A percentile compares a stretch with the other conserved stretches of the same genome.
phyloP scores from a whole-genome alignment of 805 yeast species.

The Komagataella populi region DNA sequence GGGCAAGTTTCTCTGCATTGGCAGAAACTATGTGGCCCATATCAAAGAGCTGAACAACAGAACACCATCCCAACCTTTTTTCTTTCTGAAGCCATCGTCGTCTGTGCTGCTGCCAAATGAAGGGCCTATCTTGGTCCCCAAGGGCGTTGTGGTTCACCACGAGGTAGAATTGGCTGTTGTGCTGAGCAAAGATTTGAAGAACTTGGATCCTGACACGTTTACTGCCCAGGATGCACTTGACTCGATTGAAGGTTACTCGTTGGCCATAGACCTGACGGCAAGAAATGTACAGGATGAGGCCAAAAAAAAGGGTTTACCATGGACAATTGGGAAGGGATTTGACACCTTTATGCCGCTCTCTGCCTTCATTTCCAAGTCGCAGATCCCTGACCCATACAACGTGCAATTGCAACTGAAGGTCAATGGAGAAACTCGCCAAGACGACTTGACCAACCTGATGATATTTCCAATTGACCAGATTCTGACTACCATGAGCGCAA shows the following conservation, averaged over 20 bases:
- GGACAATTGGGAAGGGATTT: conserved; percentile 94
- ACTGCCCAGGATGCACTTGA: conserved; percentile 57
- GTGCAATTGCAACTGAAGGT: conserved; percentile 50
- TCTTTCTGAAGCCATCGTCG: conserved; percentile 82
- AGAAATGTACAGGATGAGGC: conserved; percentile 94
- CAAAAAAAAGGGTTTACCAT: conserved; percentile 86
- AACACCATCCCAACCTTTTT: conserved; percentile 79
- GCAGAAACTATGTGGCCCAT: conserved; percentile 96
- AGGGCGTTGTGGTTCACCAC: conserved; percentile 71
- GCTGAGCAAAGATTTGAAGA: conserved; percentile 47
- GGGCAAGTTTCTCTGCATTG: conserved; percentile 82
- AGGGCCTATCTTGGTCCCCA: conserved; percentile 78
- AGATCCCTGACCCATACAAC: conserved; percentile 62
- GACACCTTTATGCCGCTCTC: conserved; percentile 94
- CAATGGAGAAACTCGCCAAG: conserved; percentile 59
- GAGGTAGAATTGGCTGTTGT: conserved; percentile 87
- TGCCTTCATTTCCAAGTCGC: conserved; percentile 46
- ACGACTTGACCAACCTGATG: conserved; percentile 74
- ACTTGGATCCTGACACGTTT: conserved; percentile 43
- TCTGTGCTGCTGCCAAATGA: conserved; percentile 50
- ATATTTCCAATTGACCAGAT: conserved; percentile 76
- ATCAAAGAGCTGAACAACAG: conserved; percentile 78
- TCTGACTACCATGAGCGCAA: conserved; percentile 66
- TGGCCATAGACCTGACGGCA: conserved; percentile 91
- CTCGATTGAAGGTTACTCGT: conserved; percentile 73